Base-by-base conservation (phyloP, 73 alveolate genomes). In the Blepharisma stoltei region DNA sequence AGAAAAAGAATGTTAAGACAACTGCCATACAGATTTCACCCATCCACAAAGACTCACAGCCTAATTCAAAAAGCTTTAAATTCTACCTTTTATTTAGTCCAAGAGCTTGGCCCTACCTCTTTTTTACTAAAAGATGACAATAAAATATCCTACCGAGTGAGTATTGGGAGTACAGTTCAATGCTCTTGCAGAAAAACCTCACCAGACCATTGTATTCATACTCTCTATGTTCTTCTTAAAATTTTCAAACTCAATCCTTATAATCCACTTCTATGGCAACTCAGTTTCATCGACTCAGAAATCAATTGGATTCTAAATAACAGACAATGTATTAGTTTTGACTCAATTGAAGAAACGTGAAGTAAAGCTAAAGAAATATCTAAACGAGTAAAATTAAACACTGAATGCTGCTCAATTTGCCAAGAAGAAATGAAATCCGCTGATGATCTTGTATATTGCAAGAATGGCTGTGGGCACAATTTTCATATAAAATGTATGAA, bases 401-500 rank as follows among this genome's bases (percentile, higher is more conserved):
- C 76, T 8, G 89, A 81, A 52, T 55, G 70, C 55, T 81, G 89
- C 65, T 88, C 89, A 23, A 81, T 81, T 7, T 81, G 89, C 20
- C 52, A 77, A 37, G 89, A 81, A 32, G 76, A 27, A n/a, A 46
- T 81, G 37, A 46, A 45, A 25, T 54, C 73, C 44, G 37, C 52
- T 54, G 86, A 81, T 41, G 82, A 77, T n/a, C 47, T 78, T 9
- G 68, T 50, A n/a, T 81, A 81, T 78, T 81, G 89, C 38, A 81
- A 81, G 68, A 43, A 38, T 8, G 69, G 83, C 76, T 81, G 89
- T 54, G 88, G 88, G 44, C 83, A 81, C 43, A 78, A 81, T 60
- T 81, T 81, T 20, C 89, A 81, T 77, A 88, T 81, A 5, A 77
- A 81, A 77, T 81, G 89, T 20, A 81, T 81, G 89, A 81, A 81